These are phyloP conservation scores for Candida krabiensis DNA, from an alignment of 805 yeast genomes.

Conservation along the genomic window DNA sequence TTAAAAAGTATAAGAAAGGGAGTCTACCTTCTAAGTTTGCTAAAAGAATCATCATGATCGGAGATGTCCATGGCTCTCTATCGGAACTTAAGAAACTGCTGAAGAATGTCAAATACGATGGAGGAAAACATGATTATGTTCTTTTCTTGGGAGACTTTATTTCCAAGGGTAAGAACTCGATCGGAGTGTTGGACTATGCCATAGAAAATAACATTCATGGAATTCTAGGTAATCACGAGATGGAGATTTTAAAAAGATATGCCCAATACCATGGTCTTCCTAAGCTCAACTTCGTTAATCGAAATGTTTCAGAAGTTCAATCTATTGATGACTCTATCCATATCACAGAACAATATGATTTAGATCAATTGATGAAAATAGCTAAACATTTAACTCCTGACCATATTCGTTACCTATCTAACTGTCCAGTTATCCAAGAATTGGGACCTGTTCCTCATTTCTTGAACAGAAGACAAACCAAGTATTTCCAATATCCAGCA, in stretches of 20 bases:
- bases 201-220: slow-evolving; percentile 62
- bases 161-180: slow-evolving; percentile 79
- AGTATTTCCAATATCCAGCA: slow-evolving; percentile 23
- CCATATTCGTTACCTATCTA: slow-evolving; percentile 60
- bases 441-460: slow-evolving; percentile 60
- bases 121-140: slow-evolving; percentile 50
- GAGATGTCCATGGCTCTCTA: slow-evolving; percentile 87
- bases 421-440: slow-evolving; percentile 62
- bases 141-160: slow-evolving; percentile 82
- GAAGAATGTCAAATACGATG: slow-evolving; percentile 45
- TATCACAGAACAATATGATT: slow-evolving; percentile 28
- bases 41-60: slow-evolving; percentile 65
- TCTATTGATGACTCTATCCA: slow-evolving; percentile 7
- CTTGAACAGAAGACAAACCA: slow-evolving; percentile 27
- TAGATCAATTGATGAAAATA: slow-evolving; percentile 40
- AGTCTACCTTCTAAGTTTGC: slow-evolving; percentile 14
- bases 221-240: slow-evolving; percentile 88
- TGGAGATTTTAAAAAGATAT: slow-evolving; percentile 65
- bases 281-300: slow-evolving; percentile 18
- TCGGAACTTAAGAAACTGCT: slow-evolving; percentile 55
- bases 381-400: slow-evolving; percentile 57
- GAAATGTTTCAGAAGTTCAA: slow-evolving; percentile 13
- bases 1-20: slow-evolving; percentile 12
- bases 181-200: slow-evolving; percentile 65
- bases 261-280: slow-evolving; percentile 55